Evolutionary conservation across 176 grass and related monocot species (phyloP).

Genomic region (Oryza australiensis): DNA sequence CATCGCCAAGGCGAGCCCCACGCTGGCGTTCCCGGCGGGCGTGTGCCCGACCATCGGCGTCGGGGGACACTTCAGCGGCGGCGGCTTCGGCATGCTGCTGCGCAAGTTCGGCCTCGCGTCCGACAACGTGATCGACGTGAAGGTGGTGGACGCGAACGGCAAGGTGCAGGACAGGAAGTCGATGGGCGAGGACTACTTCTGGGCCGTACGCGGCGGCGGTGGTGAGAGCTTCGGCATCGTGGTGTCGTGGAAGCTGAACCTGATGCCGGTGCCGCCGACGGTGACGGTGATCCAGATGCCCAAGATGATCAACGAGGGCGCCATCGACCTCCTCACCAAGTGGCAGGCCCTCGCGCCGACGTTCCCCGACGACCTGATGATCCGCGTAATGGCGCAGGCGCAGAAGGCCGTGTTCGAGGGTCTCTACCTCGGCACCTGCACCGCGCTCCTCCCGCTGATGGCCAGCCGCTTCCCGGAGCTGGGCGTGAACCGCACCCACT

Average conservation of each 20-base stretch:
- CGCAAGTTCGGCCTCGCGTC: conserved; percentile 53
- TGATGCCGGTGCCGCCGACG: conserved; percentile 19
- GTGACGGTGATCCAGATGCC: conserved; percentile 32
- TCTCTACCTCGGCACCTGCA: conserved; percentile 34
- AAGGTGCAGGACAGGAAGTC: conserved; percentile 29
- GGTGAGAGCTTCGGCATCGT: conserved; percentile 50
- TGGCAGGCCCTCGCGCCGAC: conserved; percentile 50
- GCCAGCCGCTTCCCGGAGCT: conserved; percentile 28
- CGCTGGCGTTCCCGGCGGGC: conserved; percentile 43
- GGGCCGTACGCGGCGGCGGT: conserved; percentile 50
- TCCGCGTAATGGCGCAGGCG: neutral
- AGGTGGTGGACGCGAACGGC: conserved; percentile 42
- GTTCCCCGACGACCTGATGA: conserved; percentile 35
- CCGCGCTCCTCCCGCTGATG: neutral
- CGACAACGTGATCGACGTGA: conserved; percentile 56
- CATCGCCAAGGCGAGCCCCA: conserved; percentile 23
- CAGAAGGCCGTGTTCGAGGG: conserved; percentile 8
- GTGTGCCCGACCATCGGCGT: conserved; percentile 51
- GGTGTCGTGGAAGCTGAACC: conserved; percentile 39
- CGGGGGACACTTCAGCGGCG: conserved; percentile 53
- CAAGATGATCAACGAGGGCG: conserved; percentile 26
- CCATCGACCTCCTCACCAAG: conserved; percentile 35
- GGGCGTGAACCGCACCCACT: conserved; percentile 2
- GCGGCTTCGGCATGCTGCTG: conserved; percentile 45
- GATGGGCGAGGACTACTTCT: conserved; percentile 48